Conservation (phyloP, 768 basidiomycete genomes). For the Antrodiella citrinella region DNA sequence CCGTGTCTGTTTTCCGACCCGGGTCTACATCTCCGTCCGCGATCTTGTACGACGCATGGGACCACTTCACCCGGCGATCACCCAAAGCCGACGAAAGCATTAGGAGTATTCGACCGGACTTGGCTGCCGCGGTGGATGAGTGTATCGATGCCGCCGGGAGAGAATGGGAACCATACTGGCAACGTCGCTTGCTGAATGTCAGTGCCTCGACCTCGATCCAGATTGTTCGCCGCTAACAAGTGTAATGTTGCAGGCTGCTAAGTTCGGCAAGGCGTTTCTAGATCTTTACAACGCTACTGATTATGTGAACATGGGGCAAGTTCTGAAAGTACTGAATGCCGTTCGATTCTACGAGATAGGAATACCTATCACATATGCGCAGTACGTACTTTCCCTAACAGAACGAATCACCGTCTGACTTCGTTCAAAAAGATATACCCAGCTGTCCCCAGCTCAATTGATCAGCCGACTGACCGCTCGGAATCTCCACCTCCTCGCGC, state of each 20-base stretch:
- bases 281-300: slow-evolving; percentile 90
- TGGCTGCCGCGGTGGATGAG: slow-evolving; percentile 81
- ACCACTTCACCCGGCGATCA: slow-evolving; percentile 73
- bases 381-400: slow-evolving; percentile 43
- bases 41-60: slow-evolving; percentile 88
- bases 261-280: slow-evolving; percentile 89
- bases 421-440: slow-evolving; percentile 53
- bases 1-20: slow-evolving; percentile 80
- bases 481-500: slow-evolving; percentile 85
- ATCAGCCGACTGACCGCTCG: slow-evolving; percentile 79
- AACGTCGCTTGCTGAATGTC: slow-evolving; percentile 78
- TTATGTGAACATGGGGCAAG: slow-evolving; percentile 88
- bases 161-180: slow-evolving; percentile 90
- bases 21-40: slow-evolving; percentile 90
- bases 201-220: slow-evolving; percentile 12
- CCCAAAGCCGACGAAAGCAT: slow-evolving; percentile 94
- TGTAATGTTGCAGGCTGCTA: slow-evolving; percentile 78
- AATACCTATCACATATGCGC: slow-evolving; percentile 84
- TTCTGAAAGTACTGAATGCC: slow-evolving; percentile 89
- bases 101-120: slow-evolving; percentile 77
- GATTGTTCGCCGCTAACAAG: too few species aligned
- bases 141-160: slow-evolving; percentile 91
- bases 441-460: slow-evolving; percentile 73
- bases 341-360: slow-evolving; percentile 89
- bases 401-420: not conserved